Percentiles rank a stretch among this genome's conserved stretches.
Evolutionary conservation across 2,329 filamentous ascomycete genomes (phyloP).

Genomic region (Epichloe brachyelytri): DNA sequence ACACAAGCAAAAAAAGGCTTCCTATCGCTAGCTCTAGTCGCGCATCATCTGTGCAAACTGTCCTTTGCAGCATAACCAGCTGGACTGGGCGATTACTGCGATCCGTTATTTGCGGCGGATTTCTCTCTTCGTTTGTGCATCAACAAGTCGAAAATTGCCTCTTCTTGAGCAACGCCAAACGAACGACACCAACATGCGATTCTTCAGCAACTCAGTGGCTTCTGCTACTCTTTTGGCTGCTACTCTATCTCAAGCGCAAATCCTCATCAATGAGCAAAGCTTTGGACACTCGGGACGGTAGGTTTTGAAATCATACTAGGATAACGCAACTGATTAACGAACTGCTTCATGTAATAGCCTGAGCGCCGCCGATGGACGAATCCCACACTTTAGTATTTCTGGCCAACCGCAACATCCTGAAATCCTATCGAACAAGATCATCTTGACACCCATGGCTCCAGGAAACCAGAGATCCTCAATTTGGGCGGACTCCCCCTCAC

Average conservation of each 20-base stretch:
- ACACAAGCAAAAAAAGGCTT: background rate
- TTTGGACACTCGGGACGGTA: slow-evolving; percentile 62
- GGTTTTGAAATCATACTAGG: slow-evolving; percentile 6
- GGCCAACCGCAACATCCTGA: slow-evolving; percentile 44
- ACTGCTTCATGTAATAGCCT: background rate
- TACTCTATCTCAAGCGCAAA: slow-evolving; percentile 45
- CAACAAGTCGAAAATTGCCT: background rate
- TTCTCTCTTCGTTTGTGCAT: background rate
- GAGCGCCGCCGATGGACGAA: slow-evolving; percentile 16
- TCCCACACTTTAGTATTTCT: slow-evolving; percentile 42
- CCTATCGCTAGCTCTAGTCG: background rate
- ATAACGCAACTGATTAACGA: background rate
- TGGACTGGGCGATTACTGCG: background rate
- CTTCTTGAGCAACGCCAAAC: background rate
- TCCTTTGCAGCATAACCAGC: slow-evolving; percentile 1
- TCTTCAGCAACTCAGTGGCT: slow-evolving; percentile 13
- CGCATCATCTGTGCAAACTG: background rate
- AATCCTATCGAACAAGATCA: slow-evolving; percentile 74
- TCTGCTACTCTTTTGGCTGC: slow-evolving; percentile 31
- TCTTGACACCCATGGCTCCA: slow-evolving; percentile 79
- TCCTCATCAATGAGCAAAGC: slow-evolving; percentile 59
- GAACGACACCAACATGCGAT: slow-evolving; percentile 2
- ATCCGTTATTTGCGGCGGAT: background rate
- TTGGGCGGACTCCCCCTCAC: slow-evolving; percentile 57
- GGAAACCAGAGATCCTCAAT: slow-evolving; percentile 74